A percentile compares a stretch with the other conserved stretches of the same genome.
phyloP scores from a whole-genome alignment of 768 basidiomycete genomes.

The Tricholoma sp. region DNA sequence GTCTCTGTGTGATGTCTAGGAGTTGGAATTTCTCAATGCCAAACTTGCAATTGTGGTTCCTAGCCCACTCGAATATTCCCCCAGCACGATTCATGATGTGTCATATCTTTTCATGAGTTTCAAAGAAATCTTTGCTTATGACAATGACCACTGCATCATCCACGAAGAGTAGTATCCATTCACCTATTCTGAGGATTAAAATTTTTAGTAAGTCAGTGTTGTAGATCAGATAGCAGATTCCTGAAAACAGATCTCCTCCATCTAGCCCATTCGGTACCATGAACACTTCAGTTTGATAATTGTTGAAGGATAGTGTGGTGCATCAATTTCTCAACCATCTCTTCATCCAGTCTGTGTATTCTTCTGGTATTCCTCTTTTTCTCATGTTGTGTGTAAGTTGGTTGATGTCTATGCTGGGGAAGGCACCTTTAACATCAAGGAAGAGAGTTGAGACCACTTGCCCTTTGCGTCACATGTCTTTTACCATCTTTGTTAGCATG shows the following conservation, averaged over 20 bases:
- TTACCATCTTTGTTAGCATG: constrained; percentile 24
- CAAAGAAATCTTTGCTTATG: background rate
- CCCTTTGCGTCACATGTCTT: constrained; percentile 26
- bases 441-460: constrained; percentile 20
- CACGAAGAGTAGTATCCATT: background rate
- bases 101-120: background rate
- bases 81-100: constrained; percentile 3
- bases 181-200: background rate
- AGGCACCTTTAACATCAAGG: constrained; percentile 21
- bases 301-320: background rate
- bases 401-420: background rate
- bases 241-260: constrained; percentile 16
- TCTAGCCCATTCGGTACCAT: constrained; percentile 14
- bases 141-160: background rate
- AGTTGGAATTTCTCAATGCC: constrained; percentile 16
- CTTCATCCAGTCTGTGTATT: constrained; percentile 7
- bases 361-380: background rate
- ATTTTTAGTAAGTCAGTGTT: constrained; percentile 18
- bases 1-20: too few relatives aligned
- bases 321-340: background rate
- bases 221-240: constrained; percentile 8
- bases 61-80: constrained; percentile 16
- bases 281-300: background rate
- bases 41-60: constrained; percentile 18
- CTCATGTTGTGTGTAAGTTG: background rate